Conservation (phyloP, 805 yeast genomes). For the Torulaspora franciscae region DNA sequence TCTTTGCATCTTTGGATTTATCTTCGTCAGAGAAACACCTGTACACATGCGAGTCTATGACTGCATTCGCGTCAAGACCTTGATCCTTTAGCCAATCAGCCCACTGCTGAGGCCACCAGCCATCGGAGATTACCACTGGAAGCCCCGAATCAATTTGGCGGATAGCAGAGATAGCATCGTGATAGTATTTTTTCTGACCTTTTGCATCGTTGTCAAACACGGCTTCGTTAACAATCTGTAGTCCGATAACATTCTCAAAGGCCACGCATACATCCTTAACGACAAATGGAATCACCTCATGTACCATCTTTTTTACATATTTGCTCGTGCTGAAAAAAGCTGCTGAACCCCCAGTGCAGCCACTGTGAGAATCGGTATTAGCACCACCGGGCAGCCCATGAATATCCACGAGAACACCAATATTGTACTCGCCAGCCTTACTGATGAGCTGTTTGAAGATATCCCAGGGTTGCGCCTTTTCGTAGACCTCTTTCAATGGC, state of each 20-base stretch:
- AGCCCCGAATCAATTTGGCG: slow-evolving; percentile 49
- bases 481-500: slow-evolving; percentile 50
- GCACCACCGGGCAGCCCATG: slow-evolving; percentile 95
- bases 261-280: slow-evolving; percentile 50
- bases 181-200: slow-evolving; percentile 56
- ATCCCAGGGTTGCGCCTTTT: slow-evolving; percentile 60
- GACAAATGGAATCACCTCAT: slow-evolving; percentile 51
- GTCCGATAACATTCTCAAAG: slow-evolving; percentile 68
- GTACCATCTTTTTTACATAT: slow-evolving; percentile 41
- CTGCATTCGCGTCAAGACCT: slow-evolving; percentile 49
- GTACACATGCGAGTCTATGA: slow-evolving; percentile 81
- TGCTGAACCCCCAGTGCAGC: slow-evolving; percentile 40
- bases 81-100: slow-evolving; percentile 51
- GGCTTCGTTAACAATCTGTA: slow-evolving; percentile 85
- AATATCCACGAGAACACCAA: slow-evolving; percentile 74
- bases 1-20: slow-evolving; percentile 56
- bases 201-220: slow-evolving; percentile 53
- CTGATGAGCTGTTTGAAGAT: slow-evolving; percentile 51
- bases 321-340: slow-evolving; percentile 40
- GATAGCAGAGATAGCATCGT: slow-evolving; percentile 57
- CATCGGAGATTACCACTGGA: slow-evolving; percentile 83
- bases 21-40: slow-evolving; percentile 80
- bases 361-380: slow-evolving; percentile 79
- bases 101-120: slow-evolving; percentile 89
- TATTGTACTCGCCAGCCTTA: slow-evolving; percentile 55